phyloP scores from a whole-genome alignment of 73 alveolate species.

The Paramecium octaurelia region DNA sequence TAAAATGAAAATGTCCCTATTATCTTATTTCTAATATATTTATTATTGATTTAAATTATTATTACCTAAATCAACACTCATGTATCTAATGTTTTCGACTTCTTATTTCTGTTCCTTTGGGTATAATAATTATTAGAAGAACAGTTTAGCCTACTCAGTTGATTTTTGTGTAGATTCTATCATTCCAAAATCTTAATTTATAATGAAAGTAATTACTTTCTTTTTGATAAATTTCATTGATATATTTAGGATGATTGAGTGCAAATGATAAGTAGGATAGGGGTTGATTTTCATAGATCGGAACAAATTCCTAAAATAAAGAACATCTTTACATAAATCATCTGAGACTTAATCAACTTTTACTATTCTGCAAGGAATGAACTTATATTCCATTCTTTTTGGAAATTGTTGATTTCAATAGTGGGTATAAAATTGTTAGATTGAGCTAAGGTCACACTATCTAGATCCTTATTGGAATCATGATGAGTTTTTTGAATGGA shows the following conservation, averaged over 20 bases:
- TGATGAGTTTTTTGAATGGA: not conserved
- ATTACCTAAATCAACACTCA: slow-evolving; percentile 6
- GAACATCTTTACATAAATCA: not conserved
- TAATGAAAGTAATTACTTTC: not conserved
- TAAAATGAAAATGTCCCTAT: not conserved
- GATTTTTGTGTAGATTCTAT: not conserved
- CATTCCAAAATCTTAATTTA: not conserved
- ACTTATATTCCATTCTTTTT: slow-evolving; percentile 16
- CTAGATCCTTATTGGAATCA: not conserved
- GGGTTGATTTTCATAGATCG: slow-evolving; percentile 19
- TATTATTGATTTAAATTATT: not conserved
- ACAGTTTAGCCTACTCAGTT: not conserved
- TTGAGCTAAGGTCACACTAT: not conserved
- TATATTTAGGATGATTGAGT: not conserved
- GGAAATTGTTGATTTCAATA: not conserved
- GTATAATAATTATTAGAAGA: not conserved
- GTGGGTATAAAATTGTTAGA: not conserved
- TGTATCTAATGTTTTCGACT: not conserved
- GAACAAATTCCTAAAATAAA: not conserved
- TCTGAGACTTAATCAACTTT: not conserved
- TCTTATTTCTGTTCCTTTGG: slow-evolving; percentile 7
- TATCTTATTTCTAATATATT: not conserved
- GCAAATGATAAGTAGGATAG: not conserved
- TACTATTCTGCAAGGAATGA: not conserved
- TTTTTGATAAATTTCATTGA: not conserved